A percentile compares a stretch with the other conserved stretches of the same genome.
Conservation (phyloP, 1,139 yeast species). For the Dujonia santamariae region DNA sequence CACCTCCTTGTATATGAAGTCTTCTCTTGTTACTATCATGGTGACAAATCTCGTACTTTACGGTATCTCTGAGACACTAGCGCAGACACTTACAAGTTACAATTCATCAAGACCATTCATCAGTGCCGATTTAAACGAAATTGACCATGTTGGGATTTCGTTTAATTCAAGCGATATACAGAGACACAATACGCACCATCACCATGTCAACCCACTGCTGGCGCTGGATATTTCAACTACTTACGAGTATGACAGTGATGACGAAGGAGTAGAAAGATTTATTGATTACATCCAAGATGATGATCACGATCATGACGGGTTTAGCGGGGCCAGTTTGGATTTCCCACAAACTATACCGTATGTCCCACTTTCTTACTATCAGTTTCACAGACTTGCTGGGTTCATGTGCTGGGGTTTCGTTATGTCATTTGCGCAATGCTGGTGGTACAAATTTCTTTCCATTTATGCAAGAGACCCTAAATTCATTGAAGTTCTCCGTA, state of each 20-base stretch:
- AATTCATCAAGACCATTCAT: conserved; percentile 20
- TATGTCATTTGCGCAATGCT: conserved; percentile 79
- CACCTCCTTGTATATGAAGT: conserved; percentile 60
- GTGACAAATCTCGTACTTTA: conserved; percentile 79
- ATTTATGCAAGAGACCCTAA: conserved; percentile 80
- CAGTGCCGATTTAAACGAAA: conserved; percentile 20
- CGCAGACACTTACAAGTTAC: conserved; percentile 62
- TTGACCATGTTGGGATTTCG: conserved; percentile 9
- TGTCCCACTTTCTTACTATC: conserved; percentile 42
- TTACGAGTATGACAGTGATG: conserved; percentile 18
- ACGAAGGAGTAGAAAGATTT: conserved; percentile 32
- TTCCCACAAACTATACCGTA: conserved; percentile 9
- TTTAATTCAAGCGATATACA: conserved; percentile 14
- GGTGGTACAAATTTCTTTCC: conserved; percentile 86
- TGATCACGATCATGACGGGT: conserved; percentile 9
- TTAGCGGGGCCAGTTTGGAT: background rate
- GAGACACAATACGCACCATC: no score
- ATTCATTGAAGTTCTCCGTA: conserved; percentile 75
- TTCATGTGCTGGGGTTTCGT: conserved; percentile 87
- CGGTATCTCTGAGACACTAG: conserved; percentile 87
- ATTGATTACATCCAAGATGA: conserved; percentile 35
- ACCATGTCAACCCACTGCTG: background rate
- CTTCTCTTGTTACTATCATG: conserved; percentile 72
- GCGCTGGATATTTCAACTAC: no score
- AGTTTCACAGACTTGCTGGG: conserved; percentile 69